A percentile compares a stretch with the other conserved stretches of the same genome.
Evolutionary conservation across 1,284 basidiomycete species (phyloP).

Genomic region (Stereum hirsutum): DNA sequence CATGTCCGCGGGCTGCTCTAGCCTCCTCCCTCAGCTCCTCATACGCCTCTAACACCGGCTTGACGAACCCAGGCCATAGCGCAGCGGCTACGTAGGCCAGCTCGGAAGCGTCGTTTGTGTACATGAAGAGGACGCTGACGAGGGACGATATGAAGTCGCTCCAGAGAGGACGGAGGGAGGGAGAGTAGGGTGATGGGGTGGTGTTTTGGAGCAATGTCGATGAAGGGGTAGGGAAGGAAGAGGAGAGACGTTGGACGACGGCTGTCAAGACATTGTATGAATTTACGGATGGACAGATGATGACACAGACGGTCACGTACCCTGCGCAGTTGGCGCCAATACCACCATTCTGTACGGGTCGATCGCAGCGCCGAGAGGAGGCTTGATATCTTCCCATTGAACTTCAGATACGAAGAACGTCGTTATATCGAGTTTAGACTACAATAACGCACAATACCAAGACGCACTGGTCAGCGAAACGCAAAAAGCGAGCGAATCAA

Average conservation of each 20-base stretch:
- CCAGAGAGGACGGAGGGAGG: slow-evolving; percentile 49
- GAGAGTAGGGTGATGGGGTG: slow-evolving; percentile 34
- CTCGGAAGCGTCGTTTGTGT: slow-evolving; percentile 60
- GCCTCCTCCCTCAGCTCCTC: background rate
- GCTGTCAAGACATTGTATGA: slow-evolving; percentile 17
- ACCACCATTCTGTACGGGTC: slow-evolving; percentile 74
- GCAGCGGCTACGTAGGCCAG: slow-evolving; percentile 70
- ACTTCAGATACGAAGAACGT: slow-evolving; percentile 62
- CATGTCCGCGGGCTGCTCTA: background rate
- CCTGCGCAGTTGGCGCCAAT: slow-evolving; percentile 46
- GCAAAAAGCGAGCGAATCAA: slow-evolving; percentile 1
- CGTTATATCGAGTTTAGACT: slow-evolving; percentile 37
- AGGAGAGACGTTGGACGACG: slow-evolving; percentile 26
- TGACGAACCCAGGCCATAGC: slow-evolving; percentile 72
- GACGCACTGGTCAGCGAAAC: too few relatives aligned
- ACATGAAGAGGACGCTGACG: slow-evolving; percentile 55
- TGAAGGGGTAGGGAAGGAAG: slow-evolving; percentile 14
- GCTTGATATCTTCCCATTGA: slow-evolving; percentile 70
- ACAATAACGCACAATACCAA: too few relatives aligned
- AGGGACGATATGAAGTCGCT: slow-evolving; percentile 58
- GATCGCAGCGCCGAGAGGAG: slow-evolving; percentile 58
- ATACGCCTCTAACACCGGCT: slow-evolving; percentile 54
- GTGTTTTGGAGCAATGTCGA: slow-evolving; percentile 8
- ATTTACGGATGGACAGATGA: background rate
- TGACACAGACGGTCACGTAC: slow-evolving; percentile 24